These are phyloP conservation scores for Amoeboradix gromovi DNA, from an alignment of 371 early-diverging fungal genomes.

Conservation along the genomic window DNA sequence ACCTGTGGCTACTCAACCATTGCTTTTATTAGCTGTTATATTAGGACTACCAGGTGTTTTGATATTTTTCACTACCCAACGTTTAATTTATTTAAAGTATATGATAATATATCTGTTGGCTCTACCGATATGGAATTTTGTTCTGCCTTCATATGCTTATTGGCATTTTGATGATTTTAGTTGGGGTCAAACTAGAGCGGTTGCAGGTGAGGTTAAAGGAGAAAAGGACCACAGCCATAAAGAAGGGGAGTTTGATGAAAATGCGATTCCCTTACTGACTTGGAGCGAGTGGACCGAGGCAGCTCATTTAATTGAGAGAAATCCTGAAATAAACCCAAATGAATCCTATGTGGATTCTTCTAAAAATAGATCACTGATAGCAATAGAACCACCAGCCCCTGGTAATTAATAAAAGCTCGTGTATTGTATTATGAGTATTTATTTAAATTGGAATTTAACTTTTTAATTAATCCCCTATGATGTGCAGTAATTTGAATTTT, in stretches of 20 bases:
- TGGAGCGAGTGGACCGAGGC: not conserved
- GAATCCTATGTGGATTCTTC: no score
- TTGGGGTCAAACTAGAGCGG: constrained; percentile 17
- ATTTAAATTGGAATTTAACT: no score
- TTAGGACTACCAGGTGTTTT: constrained; percentile 8
- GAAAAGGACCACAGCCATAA: constrained; percentile 24
- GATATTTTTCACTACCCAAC: constrained; percentile 13
- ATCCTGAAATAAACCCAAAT: constrained; percentile 6
- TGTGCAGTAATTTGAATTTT: no score
- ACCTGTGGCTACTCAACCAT: constrained; percentile 2
- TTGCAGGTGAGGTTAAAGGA: constrained; percentile 16
- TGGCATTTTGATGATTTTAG: constrained; percentile 20
- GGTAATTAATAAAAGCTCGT: no score
- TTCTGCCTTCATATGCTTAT: constrained; percentile 16
- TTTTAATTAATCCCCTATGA: no score
- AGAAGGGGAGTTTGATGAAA: constrained; percentile 40
- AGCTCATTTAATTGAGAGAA: no score
- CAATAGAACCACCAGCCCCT: no score
- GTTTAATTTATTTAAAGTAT: constrained; percentile 13
- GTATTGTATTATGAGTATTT: no score
- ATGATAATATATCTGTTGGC: constrained; percentile 12
- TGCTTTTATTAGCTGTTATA: constrained; percentile 1
- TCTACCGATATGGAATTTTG: constrained; percentile 16
- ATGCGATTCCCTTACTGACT: constrained; percentile 31
- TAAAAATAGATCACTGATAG: no score